A percentile compares a stretch with the other conserved stretches of the same genome.
Evolutionary conservation across 2,329 filamentous ascomycete species (phyloP).

Genomic region (Cordyceps pruinosa): DNA sequence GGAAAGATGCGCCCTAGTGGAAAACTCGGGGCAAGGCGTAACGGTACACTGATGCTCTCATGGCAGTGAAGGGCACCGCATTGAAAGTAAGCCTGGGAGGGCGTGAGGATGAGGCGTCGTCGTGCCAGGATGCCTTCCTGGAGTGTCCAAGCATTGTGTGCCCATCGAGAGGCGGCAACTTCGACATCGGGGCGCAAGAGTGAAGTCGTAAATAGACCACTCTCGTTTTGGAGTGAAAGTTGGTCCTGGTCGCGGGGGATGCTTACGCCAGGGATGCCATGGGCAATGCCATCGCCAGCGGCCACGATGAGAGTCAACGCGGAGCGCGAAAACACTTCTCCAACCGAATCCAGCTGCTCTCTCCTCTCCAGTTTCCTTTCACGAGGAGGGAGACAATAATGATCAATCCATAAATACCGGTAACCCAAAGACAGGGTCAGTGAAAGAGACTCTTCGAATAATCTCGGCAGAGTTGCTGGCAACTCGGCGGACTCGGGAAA

Average conservation of each 20-base stretch:
- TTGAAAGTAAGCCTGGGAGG: constrained; percentile 33
- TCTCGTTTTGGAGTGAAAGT: constrained; percentile 27
- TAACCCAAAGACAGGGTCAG: constrained; percentile 27
- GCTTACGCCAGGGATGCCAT: constrained; percentile 30
- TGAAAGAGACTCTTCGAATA: constrained; percentile 28
- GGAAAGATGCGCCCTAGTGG: constrained; percentile 28
- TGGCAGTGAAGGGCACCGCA: constrained; percentile 31
- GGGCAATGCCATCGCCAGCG: constrained; percentile 23
- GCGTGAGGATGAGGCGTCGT: constrained; percentile 30
- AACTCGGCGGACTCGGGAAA: constrained; percentile 15
- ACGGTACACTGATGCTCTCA: constrained; percentile 28
- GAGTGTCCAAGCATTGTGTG: constrained; percentile 29
- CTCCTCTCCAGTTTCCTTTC: constrained; percentile 19
- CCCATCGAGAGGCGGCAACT: constrained; percentile 29
- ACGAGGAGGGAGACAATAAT: constrained; percentile 27
- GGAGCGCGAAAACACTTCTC: constrained; percentile 28
- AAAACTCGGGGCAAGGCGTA: constrained; percentile 25
- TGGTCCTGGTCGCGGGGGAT: constrained; percentile 26
- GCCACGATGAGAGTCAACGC: constrained; percentile 30
- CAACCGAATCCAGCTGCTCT: constrained; percentile 26
- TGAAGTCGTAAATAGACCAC: constrained; percentile 29
- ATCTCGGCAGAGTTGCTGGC: constrained; percentile 22
- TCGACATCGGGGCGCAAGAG: constrained; percentile 30
- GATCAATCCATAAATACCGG: constrained; percentile 33
- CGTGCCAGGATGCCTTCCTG: constrained; percentile 31